A percentile compares a stretch with the other conserved stretches of the same genome.
Conservation (phyloP, 345 rosid species). For the Syzygium oleosum region DNA sequence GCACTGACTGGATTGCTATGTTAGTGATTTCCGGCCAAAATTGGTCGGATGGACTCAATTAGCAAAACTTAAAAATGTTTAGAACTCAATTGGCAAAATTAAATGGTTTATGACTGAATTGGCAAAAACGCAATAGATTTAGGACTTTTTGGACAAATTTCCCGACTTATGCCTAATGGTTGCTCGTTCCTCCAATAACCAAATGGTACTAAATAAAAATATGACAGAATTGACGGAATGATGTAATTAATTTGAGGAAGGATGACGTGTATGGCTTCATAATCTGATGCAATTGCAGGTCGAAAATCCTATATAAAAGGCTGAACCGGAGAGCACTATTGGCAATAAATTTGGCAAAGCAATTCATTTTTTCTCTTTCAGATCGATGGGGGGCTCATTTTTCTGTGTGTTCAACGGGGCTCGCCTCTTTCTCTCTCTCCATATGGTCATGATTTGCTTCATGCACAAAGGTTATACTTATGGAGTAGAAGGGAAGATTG, state of each 20-base stretch:
- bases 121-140: too few relatives aligned
- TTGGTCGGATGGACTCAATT: too few relatives aligned
- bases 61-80: too few relatives aligned
- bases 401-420: background rate
- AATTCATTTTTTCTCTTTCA: background rate
- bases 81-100: too few relatives aligned
- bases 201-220: background rate
- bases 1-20: accelerated
- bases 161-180: too few relatives aligned
- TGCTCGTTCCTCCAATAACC: too few relatives aligned
- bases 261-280: background rate
- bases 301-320: background rate
- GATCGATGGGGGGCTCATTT: background rate
- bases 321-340: background rate
- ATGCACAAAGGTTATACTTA: background rate
- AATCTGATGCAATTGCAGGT: background rate
- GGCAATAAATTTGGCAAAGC: background rate
- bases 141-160: too few relatives aligned
- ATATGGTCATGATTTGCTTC: background rate
- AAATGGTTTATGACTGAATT: too few relatives aligned
- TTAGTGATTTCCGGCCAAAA: too few relatives aligned
- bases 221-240: background rate
- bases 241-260: background rate
- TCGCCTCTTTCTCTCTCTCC: background rate
- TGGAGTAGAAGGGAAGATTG: background rate